Base-by-base conservation (phyloP, 1,139 yeast species). In the Nakaseomyces kungkrabaensis region DNA sequence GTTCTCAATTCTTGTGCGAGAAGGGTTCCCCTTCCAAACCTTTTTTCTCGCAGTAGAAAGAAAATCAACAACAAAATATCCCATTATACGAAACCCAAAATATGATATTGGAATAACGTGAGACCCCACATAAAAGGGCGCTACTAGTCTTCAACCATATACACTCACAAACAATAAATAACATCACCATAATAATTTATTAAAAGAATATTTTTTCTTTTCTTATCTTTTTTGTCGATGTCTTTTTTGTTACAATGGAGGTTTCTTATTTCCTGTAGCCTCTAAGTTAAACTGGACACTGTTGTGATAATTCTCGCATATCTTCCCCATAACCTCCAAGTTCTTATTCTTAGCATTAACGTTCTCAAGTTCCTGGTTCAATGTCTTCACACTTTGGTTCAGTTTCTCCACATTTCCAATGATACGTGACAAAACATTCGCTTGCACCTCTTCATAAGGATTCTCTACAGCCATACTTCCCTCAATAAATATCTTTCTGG, bases 371-470 rank as follows among this genome's bases (percentile, higher is more conserved):
- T 63, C 67, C 31, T 59, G 60, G 65, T 87, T 88, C 60, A 87
- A 72, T 6, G 78, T 76, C 9, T 72, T 75, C 3, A 86, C 79
- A 17, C 90, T 82, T 56, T 83, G 87, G 62, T 85, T 86, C 55
- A 86, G 71, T 54, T 81, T 73, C 62, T 83, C 89, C 81, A 86
- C 80, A 58, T 86, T 86, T 63, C 78, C 79, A 50, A 85, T 81
- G 37, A 88, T 85, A 55, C 96, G 78, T 26, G 88, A 77, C 52
- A 86, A 73, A 42, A 88, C 72, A 17, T 89, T 89, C 55, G 79
- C 83, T 61, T 89, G 96, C 7, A 81, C 86, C 62, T 85, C 87
- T 60, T 86, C 95, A 62, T 88, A 94, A 3, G 96, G 97, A 60
- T 88, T 88, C 68, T 86, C 92, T 95, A 41, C 44, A 5, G 31